These are phyloP conservation scores for Astrephomene gubernaculifera DNA, from an alignment of 139 green algal species.

Conservation along the genomic window DNA sequence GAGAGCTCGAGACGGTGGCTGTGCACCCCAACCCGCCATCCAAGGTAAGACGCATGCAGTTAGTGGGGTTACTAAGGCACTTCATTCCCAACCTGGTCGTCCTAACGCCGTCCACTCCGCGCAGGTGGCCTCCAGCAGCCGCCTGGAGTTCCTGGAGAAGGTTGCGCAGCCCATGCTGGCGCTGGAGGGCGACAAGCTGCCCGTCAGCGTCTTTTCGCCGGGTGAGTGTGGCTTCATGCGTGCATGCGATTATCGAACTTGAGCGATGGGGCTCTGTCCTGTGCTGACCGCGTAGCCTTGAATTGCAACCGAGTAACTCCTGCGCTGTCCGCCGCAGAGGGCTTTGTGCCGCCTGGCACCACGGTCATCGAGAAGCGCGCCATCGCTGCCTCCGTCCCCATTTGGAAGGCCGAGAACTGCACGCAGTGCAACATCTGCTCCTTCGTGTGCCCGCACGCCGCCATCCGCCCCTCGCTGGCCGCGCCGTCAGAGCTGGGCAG, in stretches of 20 bases:
- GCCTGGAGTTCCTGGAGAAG: constrained; percentile 60
- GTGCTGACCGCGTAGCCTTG: too few relatives aligned
- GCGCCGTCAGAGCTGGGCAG: constrained; percentile 47
- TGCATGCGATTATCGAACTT: too few relatives aligned
- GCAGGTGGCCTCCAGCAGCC: neutral
- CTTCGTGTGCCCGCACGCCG: constrained; percentile 77
- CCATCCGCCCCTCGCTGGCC: constrained; percentile 67
- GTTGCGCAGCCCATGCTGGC: constrained; percentile 67
- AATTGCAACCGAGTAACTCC: too few relatives aligned
- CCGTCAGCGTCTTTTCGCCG: constrained; percentile 60
- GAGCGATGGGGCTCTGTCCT: too few relatives aligned
- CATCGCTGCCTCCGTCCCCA: constrained; percentile 61
- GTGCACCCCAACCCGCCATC: constrained; percentile 4
- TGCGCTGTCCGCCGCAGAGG: constrained; percentile 25
- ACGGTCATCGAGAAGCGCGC: constrained; percentile 63
- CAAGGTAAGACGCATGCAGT: neutral
- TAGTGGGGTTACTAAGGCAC: neutral
- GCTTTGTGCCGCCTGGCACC: constrained; percentile 65
- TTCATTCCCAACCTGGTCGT: neutral
- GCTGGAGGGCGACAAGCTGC: constrained; percentile 74
- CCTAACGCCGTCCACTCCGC: too few relatives aligned
- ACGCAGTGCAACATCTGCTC: constrained; percentile 77
- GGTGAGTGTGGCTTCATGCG: neutral
- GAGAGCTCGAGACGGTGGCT: neutral
- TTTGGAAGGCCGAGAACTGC: constrained; percentile 63